A percentile compares a stretch with the other conserved stretches of the same genome.
Evolutionary conservation across 257 asterid species (phyloP).

Genomic region (Nicotiana paniculata): DNA sequence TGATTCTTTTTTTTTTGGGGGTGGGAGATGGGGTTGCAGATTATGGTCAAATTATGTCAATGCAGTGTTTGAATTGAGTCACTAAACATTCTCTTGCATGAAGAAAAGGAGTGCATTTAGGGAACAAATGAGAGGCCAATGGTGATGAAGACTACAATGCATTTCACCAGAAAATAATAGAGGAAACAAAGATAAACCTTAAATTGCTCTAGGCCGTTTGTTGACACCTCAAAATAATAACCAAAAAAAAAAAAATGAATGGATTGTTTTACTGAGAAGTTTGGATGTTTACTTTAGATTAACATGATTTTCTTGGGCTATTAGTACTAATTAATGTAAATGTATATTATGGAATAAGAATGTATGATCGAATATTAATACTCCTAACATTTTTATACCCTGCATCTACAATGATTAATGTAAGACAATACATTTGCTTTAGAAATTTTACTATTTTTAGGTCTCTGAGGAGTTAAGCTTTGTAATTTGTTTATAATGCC

Average conservation of each 20-base stretch:
- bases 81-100: background rate
- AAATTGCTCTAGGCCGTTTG: background rate
- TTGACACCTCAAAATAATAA: background rate
- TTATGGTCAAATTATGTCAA: conserved; percentile 3
- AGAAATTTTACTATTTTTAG: too few species aligned
- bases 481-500: too few species aligned
- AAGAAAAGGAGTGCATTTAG: background rate
- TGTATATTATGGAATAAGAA: too few species aligned
- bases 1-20: background rate
- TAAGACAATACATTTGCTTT: too few species aligned
- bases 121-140: background rate
- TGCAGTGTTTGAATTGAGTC: background rate
- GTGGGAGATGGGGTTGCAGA: background rate
- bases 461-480: too few species aligned
- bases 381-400: too few species aligned
- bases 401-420: too few species aligned
- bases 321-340: background rate
- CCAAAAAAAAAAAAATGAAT: background rate
- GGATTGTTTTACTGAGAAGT: background rate
- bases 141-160: background rate
- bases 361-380: too few species aligned
- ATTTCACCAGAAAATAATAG: conserved; percentile 1
- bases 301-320: background rate
- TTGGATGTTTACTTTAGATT: background rate
- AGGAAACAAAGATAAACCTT: background rate